Evolutionary conservation across 768 basidiomycete genomes (phyloP), one percentile per base, ranked within the genome.

Genomic region (Coprinopsis cinerea): DNA sequence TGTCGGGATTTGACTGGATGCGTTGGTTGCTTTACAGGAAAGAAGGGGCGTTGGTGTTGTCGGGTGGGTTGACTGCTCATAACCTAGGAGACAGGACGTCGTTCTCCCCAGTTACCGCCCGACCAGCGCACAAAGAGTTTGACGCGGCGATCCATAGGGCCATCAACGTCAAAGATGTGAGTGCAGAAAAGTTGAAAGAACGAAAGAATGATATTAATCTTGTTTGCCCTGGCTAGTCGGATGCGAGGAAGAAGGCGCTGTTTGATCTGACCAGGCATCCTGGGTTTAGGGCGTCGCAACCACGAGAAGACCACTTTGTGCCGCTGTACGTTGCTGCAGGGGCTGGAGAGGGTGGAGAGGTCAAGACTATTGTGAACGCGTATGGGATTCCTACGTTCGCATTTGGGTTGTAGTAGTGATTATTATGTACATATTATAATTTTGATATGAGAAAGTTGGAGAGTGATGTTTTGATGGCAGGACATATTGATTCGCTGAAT

Each of bases 291-390:
- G 58, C 70, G 0, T 77, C 82, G 23, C 86, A 93, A 57, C 90
- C 88, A 1, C 74, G 84, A 2, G 81, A 82, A 54, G 90, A 93
- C 24, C 89, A 92, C 59, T 88, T 92, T 58, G 71, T 91, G 14
- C 89, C 90, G 9, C 54, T 92, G 14, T 88, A 89, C 61, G 72
- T 90, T 35, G 86, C 83, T 2, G 83, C 80, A 2, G 88, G 85
- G 2, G 88, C 85, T 6, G 83, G 81, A 7, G 83, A 79, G 36
- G 72, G 70, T 4, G 81, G 78, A 1, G 66, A 70, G 27, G 73
- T 72, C 6, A 68, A 64, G 57, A 68, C 82, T 9, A 48, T 87
- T 23, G 65, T 69, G 28, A 77, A 74, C 26, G 56, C 77, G 45
- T 81, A 81, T 56, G 83, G 82, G 3, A 69, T 75, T 15, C 75